Percentiles rank a stretch among this genome's conserved stretches.
phyloP scores from a whole-genome alignment of 257 asterid genomes.

The Leonotis leonurus region DNA sequence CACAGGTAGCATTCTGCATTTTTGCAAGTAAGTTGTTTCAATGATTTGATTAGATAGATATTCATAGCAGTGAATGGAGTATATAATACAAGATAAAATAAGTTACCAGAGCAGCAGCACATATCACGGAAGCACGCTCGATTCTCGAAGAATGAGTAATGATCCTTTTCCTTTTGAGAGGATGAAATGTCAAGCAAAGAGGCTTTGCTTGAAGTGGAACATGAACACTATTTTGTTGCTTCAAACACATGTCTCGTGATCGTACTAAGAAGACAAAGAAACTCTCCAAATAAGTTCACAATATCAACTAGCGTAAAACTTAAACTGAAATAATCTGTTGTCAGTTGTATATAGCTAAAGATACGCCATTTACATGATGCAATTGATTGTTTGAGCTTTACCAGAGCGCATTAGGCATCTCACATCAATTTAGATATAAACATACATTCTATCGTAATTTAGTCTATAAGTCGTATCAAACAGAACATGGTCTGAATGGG shows the following conservation, averaged over 20 bases:
- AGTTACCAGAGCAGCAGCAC: constrained; percentile 64
- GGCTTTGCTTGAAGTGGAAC: constrained; percentile 31
- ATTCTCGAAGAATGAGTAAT: constrained; percentile 18
- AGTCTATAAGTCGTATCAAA: too few relatives aligned
- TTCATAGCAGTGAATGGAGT: neutral
- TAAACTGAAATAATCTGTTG: neutral
- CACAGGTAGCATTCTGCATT: constrained; percentile 74
- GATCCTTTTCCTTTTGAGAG: constrained; percentile 22
- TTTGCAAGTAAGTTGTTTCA: neutral
- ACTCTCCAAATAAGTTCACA: constrained; percentile 1
- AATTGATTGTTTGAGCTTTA: too few relatives aligned
- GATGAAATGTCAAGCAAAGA: constrained; percentile 25
- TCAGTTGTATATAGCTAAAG: neutral
- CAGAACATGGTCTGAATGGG: too few relatives aligned
- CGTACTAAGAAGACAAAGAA: constrained; percentile 25
- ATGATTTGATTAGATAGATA: neutral
- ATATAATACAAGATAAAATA: neutral
- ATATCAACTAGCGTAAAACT: neutral
- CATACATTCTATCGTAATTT: too few relatives aligned
- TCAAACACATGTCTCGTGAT: constrained; percentile 24
- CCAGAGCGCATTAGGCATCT: too few relatives aligned
- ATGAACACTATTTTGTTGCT: constrained; percentile 23
- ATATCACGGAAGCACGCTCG: constrained; percentile 37
- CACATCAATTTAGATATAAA: too few relatives aligned
- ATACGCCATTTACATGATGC: too few relatives aligned